These are phyloP conservation scores for Ceratocystis cacaofunesta DNA, from an alignment of 2,329 filamentous ascomycete genomes.

Conservation along the genomic window DNA sequence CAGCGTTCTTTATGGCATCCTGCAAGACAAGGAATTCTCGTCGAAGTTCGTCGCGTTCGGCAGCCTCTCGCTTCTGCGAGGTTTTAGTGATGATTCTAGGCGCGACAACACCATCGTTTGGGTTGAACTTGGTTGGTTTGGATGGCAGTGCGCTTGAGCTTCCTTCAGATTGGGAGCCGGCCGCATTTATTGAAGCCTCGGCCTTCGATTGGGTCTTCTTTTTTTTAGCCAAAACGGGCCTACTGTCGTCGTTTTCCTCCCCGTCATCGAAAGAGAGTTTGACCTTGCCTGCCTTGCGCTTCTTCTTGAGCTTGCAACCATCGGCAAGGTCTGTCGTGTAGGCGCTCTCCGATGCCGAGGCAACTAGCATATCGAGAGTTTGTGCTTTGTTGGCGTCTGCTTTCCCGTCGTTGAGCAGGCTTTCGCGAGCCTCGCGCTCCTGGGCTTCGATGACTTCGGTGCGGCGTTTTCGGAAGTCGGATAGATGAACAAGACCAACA, in stretches of 20 bases:
- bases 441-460: conserved; percentile 88
- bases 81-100: conserved; percentile 59
- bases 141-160: conserved; percentile 18
- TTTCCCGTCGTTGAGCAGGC: conserved; percentile 18
- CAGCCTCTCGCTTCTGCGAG: conserved; percentile 63
- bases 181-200: conserved; percentile 25
- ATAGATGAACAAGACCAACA: conserved; percentile 79
- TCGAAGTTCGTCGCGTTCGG: conserved; percentile 61
- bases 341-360: conserved; percentile 26
- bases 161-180: conserved; percentile 15
- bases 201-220: conserved; percentile 23
- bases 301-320: conserved; percentile 29
- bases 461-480: conserved; percentile 89
- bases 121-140: conserved; percentile 37
- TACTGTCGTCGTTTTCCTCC: conserved; percentile 46
- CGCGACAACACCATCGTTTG: conserved; percentile 47
- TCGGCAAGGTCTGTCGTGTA: background rate
- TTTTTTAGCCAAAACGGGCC: conserved; percentile 22
- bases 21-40: conserved; percentile 73
- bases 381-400: conserved; percentile 29
- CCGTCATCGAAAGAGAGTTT: conserved; percentile 53
- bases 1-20: conserved; percentile 73
- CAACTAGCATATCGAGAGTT: conserved; percentile 31
- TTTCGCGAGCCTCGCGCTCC: conserved; percentile 62
- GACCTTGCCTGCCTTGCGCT: conserved; percentile 30